phyloP scores from a whole-genome alignment of 2,329 filamentous ascomycete genomes.

The Pseudohalonectria lignicola region DNA sequence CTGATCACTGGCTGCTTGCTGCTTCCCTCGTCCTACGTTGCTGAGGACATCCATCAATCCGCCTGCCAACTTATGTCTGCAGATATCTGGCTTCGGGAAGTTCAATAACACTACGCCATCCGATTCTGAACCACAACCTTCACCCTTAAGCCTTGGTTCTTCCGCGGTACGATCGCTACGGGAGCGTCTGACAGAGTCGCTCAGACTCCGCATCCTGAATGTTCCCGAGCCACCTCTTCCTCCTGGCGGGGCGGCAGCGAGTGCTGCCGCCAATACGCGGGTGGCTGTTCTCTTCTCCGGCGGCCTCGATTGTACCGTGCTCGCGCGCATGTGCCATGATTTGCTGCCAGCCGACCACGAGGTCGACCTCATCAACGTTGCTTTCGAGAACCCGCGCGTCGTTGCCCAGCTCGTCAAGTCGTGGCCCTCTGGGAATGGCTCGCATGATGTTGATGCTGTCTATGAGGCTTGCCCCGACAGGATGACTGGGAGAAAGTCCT shows the following conservation, averaged over 20 bases:
- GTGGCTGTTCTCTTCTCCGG: slow-evolving; percentile 87
- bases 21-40: neutral
- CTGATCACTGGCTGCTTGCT: no score
- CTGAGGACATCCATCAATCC: neutral
- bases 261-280: slow-evolving; percentile 28
- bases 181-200: slow-evolving; percentile 44
- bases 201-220: slow-evolving; percentile 52
- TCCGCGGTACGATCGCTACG: slow-evolving; percentile 44
- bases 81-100: slow-evolving; percentile 42
- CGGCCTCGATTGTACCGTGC: slow-evolving; percentile 81
- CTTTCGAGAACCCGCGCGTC: slow-evolving; percentile 85
- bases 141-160: no score
- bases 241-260: slow-evolving; percentile 1
- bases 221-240: slow-evolving; percentile 43
- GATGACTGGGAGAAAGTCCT: slow-evolving; percentile 70
- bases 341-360: slow-evolving; percentile 55
- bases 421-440: slow-evolving; percentile 4
- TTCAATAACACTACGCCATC: slow-evolving; percentile 32
- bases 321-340: slow-evolving; percentile 73
- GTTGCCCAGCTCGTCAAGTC: slow-evolving; percentile 40
- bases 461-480: slow-evolving; percentile 89
- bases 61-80: slow-evolving; percentile 24
- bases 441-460: slow-evolving; percentile 21
- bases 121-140: no score
- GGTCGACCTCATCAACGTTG: slow-evolving; percentile 88